These are phyloP conservation scores for Pythium brachiatum DNA, from an alignment of 352 stramenopile species.

Conservation along the genomic window DNA sequence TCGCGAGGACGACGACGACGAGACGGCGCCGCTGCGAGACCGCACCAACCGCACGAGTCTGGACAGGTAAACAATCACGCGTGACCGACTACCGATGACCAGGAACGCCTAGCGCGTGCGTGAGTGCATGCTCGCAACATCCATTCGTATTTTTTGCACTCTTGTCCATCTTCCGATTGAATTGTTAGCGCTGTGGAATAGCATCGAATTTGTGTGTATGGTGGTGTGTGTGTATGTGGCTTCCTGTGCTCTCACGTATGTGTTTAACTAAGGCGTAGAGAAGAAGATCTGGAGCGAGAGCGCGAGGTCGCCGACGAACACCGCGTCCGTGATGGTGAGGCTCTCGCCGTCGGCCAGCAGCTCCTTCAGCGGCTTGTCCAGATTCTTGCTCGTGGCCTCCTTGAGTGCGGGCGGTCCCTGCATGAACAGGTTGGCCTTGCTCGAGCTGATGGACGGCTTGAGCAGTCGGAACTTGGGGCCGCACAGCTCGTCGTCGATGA, in stretches of 20 bases:
- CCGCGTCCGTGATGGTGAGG: conserved; percentile 93
- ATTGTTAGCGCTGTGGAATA: conserved; percentile 19
- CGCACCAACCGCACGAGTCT: conserved; percentile 16
- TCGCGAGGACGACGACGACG: conserved; percentile 8
- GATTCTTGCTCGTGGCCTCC: conserved; percentile 88
- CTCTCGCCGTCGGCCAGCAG: conserved; percentile 88
- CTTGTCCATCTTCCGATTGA: conserved; percentile 2
- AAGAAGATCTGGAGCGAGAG: conserved; percentile 68
- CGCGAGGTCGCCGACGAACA: conserved; percentile 85
- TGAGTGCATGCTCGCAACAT: not conserved
- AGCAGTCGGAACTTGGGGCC: conserved; percentile 57
- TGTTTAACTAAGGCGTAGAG: conserved; percentile 17
- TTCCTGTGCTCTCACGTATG: conserved; percentile 2
- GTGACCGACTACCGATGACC: not conserved
- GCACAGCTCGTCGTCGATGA: conserved; percentile 72
- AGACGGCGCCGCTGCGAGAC: conserved; percentile 17
- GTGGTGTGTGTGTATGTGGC: conserved; percentile 10
- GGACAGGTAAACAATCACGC: conserved; percentile 6
- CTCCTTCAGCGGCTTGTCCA: conserved; percentile 87
- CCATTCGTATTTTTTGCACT: not conserved
- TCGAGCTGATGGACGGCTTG: conserved; percentile 73
- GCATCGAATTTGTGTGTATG: conserved; percentile 8
- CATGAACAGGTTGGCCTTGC: conserved; percentile 72
- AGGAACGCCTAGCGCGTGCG: not conserved
- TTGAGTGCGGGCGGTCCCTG: conserved; percentile 80